Conservation (phyloP, 768 basidiomycete genomes). For the Omphalotus guepiniiformis region DNA sequence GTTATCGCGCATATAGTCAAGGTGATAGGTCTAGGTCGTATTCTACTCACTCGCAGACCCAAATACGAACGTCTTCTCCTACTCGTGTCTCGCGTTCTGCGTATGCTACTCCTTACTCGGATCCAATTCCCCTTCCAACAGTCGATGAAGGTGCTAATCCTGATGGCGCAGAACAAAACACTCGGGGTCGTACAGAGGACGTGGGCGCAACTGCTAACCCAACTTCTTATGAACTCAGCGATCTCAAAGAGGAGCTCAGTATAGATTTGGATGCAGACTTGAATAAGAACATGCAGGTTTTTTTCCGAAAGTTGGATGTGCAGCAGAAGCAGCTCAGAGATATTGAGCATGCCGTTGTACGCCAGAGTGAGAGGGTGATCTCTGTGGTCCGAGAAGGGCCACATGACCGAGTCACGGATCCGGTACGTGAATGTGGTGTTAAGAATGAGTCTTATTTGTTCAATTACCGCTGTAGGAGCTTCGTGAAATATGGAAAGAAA, state of each 20-base stretch:
- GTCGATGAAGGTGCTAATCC: too few species aligned
- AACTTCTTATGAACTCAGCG: too few species aligned
- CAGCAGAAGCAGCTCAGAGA: not conserved
- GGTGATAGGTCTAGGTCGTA: too few species aligned
- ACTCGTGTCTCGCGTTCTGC: too few species aligned
- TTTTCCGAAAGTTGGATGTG: not conserved
- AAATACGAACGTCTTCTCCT: too few species aligned
- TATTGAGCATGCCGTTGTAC: not conserved
- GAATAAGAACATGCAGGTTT: constrained; percentile 3
- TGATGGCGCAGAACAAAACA: too few species aligned
- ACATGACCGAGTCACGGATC: constrained; percentile 1
- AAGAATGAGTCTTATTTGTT: not conserved
- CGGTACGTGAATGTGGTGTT: not conserved
- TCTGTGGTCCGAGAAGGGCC: not conserved
- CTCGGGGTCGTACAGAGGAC: too few species aligned
- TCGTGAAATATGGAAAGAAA: constrained; percentile 6
- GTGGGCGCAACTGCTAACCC: too few species aligned
- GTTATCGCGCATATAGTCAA: too few species aligned
- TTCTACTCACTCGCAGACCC: too few species aligned
- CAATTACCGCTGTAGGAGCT: not conserved
- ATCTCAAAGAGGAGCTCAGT: constrained; percentile 3
- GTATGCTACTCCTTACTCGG: too few species aligned
- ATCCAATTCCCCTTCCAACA: too few species aligned
- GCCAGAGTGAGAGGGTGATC: not conserved
- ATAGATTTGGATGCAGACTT: not conserved